phyloP scores from a whole-genome alignment of 139 green algal species.

The Eudorina sp. region DNA sequence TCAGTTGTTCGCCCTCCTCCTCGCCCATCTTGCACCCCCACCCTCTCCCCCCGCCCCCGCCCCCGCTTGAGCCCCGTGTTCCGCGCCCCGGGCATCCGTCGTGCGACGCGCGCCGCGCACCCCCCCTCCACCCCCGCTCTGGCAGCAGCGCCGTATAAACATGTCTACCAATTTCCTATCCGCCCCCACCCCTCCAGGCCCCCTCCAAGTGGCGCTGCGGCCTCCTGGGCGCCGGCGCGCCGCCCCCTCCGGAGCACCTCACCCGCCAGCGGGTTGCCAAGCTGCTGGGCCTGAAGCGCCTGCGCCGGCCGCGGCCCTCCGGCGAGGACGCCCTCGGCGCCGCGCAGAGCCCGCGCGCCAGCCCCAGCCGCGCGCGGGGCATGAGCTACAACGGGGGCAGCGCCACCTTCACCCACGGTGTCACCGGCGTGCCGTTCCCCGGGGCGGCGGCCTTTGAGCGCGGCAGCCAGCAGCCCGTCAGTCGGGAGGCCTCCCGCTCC shows the following conservation, averaged over 20 bases:
- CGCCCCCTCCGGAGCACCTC: neutral
- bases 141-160: no score
- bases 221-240: neutral
- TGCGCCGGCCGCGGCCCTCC: constrained; percentile 1
- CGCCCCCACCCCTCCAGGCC: neutral
- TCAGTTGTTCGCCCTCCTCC: no score
- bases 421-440: neutral
- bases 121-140: no score
- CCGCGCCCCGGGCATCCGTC: no score
- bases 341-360: neutral
- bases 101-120: no score
- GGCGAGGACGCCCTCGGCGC: neutral
- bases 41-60: no score
- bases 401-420: neutral
- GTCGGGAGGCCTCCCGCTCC: neutral
- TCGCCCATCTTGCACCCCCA: no score
- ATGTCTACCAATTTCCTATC: no score
- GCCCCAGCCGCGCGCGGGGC: neutral
- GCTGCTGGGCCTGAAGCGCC: constrained; percentile 9
- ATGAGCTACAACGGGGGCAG: neutral
- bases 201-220: neutral
- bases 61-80: no score
- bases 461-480: neutral
- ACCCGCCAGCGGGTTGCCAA: neutral
- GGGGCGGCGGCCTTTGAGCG: neutral